phyloP scores from a whole-genome alignment of 345 rosid species.

The Eucalyptus tenuipes region DNA sequence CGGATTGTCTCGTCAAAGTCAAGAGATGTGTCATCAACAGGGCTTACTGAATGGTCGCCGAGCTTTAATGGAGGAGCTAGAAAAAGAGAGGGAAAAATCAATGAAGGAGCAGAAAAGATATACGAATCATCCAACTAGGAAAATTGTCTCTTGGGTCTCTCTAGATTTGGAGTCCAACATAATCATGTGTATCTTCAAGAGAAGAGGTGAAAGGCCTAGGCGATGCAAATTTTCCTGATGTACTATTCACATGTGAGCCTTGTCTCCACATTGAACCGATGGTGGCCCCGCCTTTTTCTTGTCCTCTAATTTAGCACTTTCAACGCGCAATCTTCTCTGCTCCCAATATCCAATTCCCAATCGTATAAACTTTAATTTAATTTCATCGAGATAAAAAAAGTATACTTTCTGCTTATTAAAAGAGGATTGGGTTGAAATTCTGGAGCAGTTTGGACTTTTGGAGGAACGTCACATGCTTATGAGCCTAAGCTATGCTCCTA shows the following conservation, averaged over 20 bases:
- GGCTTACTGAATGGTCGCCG: background rate
- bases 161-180: background rate
- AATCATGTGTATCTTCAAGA: background rate
- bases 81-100: background rate
- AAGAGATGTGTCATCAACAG: background rate
- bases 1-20: background rate
- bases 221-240: background rate
- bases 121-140: background rate
- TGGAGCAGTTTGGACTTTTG: background rate
- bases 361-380: background rate
- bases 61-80: background rate
- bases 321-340: background rate
- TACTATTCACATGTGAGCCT: background rate
- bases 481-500: background rate
- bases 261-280: background rate
- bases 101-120: background rate
- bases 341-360: background rate
- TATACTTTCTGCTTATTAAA: background rate
- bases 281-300: background rate
- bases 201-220: background rate
- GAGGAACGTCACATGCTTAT: background rate
- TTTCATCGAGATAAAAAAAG: background rate
- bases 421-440: background rate
- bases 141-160: background rate
- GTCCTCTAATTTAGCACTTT: background rate